Percentiles rank a stretch among this genome's conserved stretches.
These are phyloP conservation scores for Zymoseptoria pseudotritici DNA, from an alignment of 2,329 filamentous ascomycete genomes.

Conservation along the genomic window DNA sequence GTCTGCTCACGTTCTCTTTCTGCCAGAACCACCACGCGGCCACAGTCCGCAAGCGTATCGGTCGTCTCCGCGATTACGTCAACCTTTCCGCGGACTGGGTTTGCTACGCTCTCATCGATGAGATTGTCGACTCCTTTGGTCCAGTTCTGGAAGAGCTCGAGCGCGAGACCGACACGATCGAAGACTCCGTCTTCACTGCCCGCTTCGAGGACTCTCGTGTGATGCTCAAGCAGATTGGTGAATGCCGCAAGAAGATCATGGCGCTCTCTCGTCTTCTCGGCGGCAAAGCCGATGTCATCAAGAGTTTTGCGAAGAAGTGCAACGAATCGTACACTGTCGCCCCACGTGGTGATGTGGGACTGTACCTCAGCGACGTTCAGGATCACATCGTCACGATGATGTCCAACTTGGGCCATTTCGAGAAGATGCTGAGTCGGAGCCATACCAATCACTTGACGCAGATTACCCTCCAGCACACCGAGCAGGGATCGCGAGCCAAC, in stretches of 20 bases:
- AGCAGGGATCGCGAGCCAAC: conserved; percentile 81
- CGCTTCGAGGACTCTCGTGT: conserved; percentile 81
- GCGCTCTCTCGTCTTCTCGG: conserved; percentile 85
- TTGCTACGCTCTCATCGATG: conserved; percentile 96
- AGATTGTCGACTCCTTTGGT: conserved; percentile 94
- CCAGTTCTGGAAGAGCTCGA: conserved; percentile 84
- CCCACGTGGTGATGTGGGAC: conserved; percentile 88
- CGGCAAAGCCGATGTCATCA: conserved; percentile 96
- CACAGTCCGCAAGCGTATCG: conserved; percentile 85
- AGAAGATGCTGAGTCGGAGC: conserved; percentile 90
- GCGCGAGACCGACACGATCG: conserved; percentile 80
- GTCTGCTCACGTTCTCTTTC: conserved; percentile 91
- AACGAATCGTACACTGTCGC: conserved; percentile 96
- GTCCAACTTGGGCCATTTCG: conserved; percentile 88
- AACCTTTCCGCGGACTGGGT: conserved; percentile 96
- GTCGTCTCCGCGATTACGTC: conserved; percentile 88
- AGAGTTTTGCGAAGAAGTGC: conserved; percentile 95
- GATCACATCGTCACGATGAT: conserved; percentile 99
- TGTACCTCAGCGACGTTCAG: conserved; percentile 96
- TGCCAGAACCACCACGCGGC: conserved; percentile 77
- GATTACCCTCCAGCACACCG: conserved; percentile 83
- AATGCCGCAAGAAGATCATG: conserved; percentile 90
- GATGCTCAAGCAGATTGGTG: conserved; percentile 82
- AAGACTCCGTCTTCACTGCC: conserved; percentile 90
- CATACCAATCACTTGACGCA: conserved; percentile 97